Conservation (phyloP, 306 rosid genomes). For the Arachis hypogaea region DNA sequence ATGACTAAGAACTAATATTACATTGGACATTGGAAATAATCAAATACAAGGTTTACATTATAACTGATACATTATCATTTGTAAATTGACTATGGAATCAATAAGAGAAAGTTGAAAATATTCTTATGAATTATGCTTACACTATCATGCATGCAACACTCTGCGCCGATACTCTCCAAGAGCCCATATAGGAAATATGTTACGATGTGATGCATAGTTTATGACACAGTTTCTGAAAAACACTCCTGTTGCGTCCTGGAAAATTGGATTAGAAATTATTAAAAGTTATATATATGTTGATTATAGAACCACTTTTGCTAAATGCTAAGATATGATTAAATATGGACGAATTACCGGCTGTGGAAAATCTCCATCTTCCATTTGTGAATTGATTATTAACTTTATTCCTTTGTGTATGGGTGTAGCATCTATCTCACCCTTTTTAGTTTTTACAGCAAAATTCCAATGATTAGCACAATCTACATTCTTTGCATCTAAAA, state of each 20-base stretch:
- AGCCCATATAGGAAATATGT: slow-evolving; percentile 70
- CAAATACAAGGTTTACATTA: too few relatives aligned
- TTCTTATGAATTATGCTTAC: too few relatives aligned
- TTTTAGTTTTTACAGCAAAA: slow-evolving; percentile 19
- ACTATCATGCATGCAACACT: slow-evolving; percentile 27
- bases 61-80: not conserved
- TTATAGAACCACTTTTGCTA: not conserved
- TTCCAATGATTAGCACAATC: not conserved
- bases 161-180: slow-evolving; percentile 51
- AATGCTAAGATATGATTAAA: not conserved
- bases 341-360: slow-evolving; percentile 52
- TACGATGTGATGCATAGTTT: slow-evolving; percentile 56
- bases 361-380: slow-evolving; percentile 79
- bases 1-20: too few relatives aligned
- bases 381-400: slow-evolving; percentile 60
- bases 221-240: slow-evolving; percentile 57
- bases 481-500: not conserved
- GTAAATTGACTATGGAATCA: too few relatives aligned
- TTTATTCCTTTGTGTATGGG: slow-evolving; percentile 41
- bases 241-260: slow-evolving; percentile 63
- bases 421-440: slow-evolving; percentile 54
- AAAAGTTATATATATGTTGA: not conserved
- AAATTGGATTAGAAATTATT: not conserved
- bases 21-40: too few relatives aligned
- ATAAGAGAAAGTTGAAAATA: too few relatives aligned